Conservation (phyloP, 2,329 filamentous ascomycete species). For the Arthrobotrys pseudoclavata region DNA sequence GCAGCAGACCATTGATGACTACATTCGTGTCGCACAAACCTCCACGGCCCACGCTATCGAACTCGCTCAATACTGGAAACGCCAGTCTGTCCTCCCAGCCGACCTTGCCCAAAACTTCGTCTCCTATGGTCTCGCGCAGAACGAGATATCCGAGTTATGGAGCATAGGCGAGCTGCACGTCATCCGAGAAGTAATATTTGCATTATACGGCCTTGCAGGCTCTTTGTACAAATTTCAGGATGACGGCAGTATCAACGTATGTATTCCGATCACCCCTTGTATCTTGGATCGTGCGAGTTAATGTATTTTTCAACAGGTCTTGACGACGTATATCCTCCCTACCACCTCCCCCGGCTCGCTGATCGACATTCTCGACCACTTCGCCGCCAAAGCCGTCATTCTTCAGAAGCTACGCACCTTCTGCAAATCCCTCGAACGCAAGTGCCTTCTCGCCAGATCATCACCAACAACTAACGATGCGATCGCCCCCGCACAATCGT, state of each 20-base stretch:
- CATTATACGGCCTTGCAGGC: slow-evolving; percentile 84
- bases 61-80: slow-evolving; percentile 50
- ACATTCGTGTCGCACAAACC: slow-evolving; percentile 43
- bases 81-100: slow-evolving; percentile 35
- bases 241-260: slow-evolving; percentile 53
- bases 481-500: slow-evolving; percentile 60
- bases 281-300: not conserved
- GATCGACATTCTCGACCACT: slow-evolving; percentile 61
- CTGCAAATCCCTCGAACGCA: slow-evolving; percentile 42
- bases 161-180: slow-evolving; percentile 78
- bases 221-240: slow-evolving; percentile 73
- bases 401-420: slow-evolving; percentile 62
- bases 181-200: slow-evolving; percentile 83
- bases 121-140: slow-evolving; percentile 43
- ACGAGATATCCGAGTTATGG: slow-evolving; percentile 47
- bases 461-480: slow-evolving; percentile 39
- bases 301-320: slow-evolving; percentile 28
- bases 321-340: slow-evolving; percentile 35
- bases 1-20: slow-evolving; percentile 36
- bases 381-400: slow-evolving; percentile 61
- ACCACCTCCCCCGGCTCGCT: slow-evolving; percentile 57
- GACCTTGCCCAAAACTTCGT: slow-evolving; percentile 43
- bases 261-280: not conserved
- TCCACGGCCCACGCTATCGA: slow-evolving; percentile 38
- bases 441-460: slow-evolving; percentile 28